Conservation (phyloP, 257 asterid species). For the Solanum clarkiae region DNA sequence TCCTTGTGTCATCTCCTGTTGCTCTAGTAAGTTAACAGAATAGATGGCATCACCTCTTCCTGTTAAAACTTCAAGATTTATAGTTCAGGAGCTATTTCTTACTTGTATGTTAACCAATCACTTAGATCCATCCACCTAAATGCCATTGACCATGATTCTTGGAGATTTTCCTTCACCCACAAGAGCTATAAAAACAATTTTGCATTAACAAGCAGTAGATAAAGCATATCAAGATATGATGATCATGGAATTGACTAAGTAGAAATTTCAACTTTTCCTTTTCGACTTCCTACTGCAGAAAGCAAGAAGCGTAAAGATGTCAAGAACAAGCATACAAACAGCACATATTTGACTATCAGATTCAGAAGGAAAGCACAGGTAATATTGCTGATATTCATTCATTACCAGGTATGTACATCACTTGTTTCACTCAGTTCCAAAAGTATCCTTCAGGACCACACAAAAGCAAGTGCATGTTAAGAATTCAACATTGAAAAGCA, state of each 20-base stretch:
- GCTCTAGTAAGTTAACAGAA: constrained; percentile 39
- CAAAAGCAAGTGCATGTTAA: background rate
- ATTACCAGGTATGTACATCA: background rate
- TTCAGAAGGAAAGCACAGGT: background rate
- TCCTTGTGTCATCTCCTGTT: constrained; percentile 97
- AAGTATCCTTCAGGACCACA: background rate
- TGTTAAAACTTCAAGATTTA: background rate
- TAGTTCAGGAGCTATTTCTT: background rate
- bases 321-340: background rate
- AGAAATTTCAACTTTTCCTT: background rate
- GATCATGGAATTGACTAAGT: background rate
- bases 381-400: background rate
- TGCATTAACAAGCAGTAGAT: constrained; percentile 7
- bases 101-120: constrained; percentile 97
- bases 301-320: background rate
- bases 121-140: constrained; percentile 98
- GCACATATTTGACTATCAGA: background rate
- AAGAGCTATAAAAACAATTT: constrained; percentile 51
- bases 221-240: background rate
- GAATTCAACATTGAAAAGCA: background rate
- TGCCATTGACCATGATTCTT: constrained; percentile 87
- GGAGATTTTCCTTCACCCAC: constrained; percentile 94
- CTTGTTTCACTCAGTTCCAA: background rate
- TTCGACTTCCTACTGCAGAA: background rate
- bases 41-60: background rate